Conservation (phyloP, 2,329 filamentous ascomycete genomes). For the Aspergillus carbonarius region DNA sequence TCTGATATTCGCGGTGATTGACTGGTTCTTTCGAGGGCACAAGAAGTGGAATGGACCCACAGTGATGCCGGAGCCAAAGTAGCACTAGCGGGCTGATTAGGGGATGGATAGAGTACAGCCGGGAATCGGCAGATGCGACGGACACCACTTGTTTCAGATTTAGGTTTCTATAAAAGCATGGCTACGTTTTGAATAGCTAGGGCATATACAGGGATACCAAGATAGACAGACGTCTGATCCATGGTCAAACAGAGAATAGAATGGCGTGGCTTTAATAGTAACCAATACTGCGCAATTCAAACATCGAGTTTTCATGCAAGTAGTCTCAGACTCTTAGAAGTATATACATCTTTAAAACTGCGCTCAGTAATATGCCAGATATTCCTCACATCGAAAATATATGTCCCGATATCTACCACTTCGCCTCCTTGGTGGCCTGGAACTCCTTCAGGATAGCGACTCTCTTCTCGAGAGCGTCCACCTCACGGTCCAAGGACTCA, state of each 20-base stretch:
- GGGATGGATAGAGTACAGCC: not conserved
- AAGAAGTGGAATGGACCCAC: slow-evolving; percentile 6
- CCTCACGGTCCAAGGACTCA: slow-evolving; percentile 66
- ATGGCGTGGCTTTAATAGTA: not conserved
- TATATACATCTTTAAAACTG: slow-evolving; percentile 7
- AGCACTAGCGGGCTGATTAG: not conserved
- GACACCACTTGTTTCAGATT: not conserved
- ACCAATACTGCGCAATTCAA: not conserved
- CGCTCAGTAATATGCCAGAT: slow-evolving; percentile 5
- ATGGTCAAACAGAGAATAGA: not conserved
- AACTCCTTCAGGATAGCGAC: slow-evolving; percentile 73
- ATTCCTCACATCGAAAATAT: slow-evolving; percentile 1
- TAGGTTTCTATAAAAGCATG: not conserved
- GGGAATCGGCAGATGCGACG: not conserved
- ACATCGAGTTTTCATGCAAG: slow-evolving; percentile 4
- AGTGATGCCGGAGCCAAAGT: not conserved
- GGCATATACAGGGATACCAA: not conserved
- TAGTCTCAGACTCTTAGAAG: slow-evolving; percentile 6
- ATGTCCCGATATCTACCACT: slow-evolving; percentile 36
- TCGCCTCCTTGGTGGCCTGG: slow-evolving; percentile 54
- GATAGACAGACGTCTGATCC: not conserved
- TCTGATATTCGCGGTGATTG: slow-evolving; percentile 16
- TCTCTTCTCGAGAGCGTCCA: slow-evolving; percentile 73
- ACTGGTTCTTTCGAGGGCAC: slow-evolving; percentile 16
- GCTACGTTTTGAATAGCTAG: not conserved